Evolutionary conservation across 2,329 filamentous ascomycete genomes (phyloP).

Genomic region (Chrysoporthe austroafricana): DNA sequence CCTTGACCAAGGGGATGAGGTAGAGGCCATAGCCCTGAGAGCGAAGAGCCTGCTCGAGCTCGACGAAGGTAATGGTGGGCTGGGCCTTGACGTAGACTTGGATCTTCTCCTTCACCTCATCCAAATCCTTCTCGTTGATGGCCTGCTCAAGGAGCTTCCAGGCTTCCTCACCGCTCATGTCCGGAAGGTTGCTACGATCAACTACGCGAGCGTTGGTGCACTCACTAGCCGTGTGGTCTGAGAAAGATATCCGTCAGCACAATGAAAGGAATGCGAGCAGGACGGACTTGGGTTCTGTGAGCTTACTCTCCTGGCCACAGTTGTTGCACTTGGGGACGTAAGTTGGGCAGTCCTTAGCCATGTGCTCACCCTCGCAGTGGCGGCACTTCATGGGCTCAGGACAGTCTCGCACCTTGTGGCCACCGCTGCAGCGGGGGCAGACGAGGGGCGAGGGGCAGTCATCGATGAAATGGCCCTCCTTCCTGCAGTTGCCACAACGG

Average conservation of each 20-base stretch:
- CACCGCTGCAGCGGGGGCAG: constrained; percentile 50
- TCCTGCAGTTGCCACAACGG: constrained; percentile 47
- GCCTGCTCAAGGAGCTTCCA: constrained; percentile 61
- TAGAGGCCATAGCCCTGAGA: constrained; percentile 56
- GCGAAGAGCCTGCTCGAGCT: constrained; percentile 66
- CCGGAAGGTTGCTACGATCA: constrained; percentile 54
- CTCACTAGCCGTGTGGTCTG: constrained; percentile 58
- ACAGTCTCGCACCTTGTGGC: constrained; percentile 58
- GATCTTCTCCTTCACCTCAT: constrained; percentile 64
- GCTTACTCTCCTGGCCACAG: constrained; percentile 63
- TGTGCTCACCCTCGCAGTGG: constrained; percentile 56
- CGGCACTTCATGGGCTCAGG: constrained; percentile 40
- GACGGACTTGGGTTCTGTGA: neutral
- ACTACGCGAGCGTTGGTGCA: constrained; percentile 66
- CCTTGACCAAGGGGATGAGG: constrained; percentile 65
- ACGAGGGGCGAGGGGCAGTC: constrained; percentile 60
- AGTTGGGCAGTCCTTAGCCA: constrained; percentile 55
- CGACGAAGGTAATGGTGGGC: constrained; percentile 60
- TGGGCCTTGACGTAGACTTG: constrained; percentile 65
- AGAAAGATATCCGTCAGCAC: constrained; percentile 20
- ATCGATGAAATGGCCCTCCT: constrained; percentile 57
- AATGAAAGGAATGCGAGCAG: neutral
- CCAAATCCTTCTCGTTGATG: constrained; percentile 58
- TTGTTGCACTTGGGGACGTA: constrained; percentile 62
- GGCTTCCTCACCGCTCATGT: constrained; percentile 57